Percentiles rank a stretch among this genome's conserved stretches.
Conservation (phyloP, 2,329 filamentous ascomycete genomes). For the Diaporthe caulivora region DNA sequence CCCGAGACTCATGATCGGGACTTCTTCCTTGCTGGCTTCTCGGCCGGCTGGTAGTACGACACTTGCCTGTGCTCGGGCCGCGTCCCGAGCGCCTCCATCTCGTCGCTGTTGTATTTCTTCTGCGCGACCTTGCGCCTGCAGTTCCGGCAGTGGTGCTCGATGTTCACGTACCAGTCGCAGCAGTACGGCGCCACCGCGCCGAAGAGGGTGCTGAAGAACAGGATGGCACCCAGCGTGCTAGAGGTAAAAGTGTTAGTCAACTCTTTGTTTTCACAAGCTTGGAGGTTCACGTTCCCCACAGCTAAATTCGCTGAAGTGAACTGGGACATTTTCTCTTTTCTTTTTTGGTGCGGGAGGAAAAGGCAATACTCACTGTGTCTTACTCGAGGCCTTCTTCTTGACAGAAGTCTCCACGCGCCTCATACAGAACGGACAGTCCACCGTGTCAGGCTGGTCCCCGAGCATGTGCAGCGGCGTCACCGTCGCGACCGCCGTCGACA, state of each 20-base stretch:
- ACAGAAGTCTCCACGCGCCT: constrained; percentile 22
- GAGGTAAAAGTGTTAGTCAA: neutral
- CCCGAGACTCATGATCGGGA: neutral
- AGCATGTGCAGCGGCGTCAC: constrained; percentile 29
- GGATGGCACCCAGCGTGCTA: neutral
- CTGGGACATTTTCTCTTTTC: no score
- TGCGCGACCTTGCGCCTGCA: constrained; percentile 28
- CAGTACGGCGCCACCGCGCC: constrained; percentile 14
- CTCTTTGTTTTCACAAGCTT: neutral
- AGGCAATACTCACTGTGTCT: constrained; percentile 13
- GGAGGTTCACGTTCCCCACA: no score
- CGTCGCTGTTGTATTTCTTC: neutral
- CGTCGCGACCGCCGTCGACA: constrained; percentile 12
- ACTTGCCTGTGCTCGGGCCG: constrained; percentile 5
- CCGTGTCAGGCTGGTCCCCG: constrained; percentile 19
- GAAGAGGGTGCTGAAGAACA: constrained; percentile 10
- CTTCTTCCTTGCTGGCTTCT: neutral
- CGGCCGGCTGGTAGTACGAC: constrained; percentile 3
- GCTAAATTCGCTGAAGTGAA: no score
- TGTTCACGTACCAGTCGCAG: constrained; percentile 14
- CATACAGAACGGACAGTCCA: constrained; percentile 30
- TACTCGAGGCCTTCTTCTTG: constrained; percentile 12
- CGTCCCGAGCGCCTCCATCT: constrained; percentile 16
- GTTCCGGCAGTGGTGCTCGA: constrained; percentile 29
- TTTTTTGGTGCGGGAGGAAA: neutral